phyloP scores from a whole-genome alignment of 305 asterid genomes.

The Vinca major region DNA sequence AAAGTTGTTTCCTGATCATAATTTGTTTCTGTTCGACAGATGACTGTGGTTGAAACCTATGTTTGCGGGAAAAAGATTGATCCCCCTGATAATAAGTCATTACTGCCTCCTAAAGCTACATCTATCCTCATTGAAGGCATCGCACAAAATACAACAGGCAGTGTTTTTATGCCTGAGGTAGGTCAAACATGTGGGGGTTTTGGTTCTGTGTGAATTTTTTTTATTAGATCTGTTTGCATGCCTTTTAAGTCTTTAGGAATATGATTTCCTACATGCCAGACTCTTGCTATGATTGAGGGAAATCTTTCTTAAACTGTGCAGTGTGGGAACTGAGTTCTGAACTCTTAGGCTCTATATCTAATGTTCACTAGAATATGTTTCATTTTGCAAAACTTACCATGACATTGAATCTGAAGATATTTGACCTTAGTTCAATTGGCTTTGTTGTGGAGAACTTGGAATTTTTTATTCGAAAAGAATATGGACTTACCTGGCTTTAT shows the following conservation, averaged over 20 bases:
- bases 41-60: conserved; percentile 81
- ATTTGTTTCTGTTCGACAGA: conserved; percentile 31
- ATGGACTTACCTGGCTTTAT: neutral
- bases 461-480: neutral
- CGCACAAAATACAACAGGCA: conserved; percentile 88
- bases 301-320: neutral
- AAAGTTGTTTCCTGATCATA: conserved; percentile 2
- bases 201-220: neutral
- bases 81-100: conserved; percentile 47
- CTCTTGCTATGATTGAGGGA: neutral
- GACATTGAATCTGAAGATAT: neutral
- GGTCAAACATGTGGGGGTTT: conserved; percentile 8
- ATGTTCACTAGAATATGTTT: neutral
- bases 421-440: neutral
- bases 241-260: neutral
- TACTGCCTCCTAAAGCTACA: conserved; percentile 38
- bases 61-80: conserved; percentile 53
- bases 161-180: conserved; percentile 85
- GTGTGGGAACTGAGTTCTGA: neutral
- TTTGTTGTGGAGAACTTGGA: neutral
- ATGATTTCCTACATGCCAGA: neutral
- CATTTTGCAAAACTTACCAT: neutral
- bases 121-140: conserved; percentile 73
- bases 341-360: neutral
- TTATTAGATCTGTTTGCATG: neutral